phyloP scores from a whole-genome alignment of 352 stramenopile species.

The Thraustochytrium sp. region DNA sequence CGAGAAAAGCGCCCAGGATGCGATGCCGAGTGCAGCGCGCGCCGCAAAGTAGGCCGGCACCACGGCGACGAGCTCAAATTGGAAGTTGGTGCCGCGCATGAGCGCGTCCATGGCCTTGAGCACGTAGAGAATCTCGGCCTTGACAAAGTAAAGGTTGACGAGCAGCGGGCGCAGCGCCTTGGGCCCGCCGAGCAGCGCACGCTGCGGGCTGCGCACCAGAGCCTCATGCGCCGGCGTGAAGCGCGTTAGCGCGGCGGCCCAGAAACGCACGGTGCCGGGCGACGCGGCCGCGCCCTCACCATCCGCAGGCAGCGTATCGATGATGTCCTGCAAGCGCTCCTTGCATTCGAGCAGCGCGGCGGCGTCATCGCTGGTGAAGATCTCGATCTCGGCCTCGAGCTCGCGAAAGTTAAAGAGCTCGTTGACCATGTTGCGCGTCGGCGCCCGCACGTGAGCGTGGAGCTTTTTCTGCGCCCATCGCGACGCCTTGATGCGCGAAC shows the following conservation, averaged over 20 bases:
- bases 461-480: constrained; percentile 8
- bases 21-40: not conserved
- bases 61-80: constrained; percentile 26
- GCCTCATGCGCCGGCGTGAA: not conserved
- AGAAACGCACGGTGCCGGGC: not conserved
- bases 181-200: not conserved
- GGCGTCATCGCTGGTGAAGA: constrained; percentile 21
- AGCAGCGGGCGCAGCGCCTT: not conserved
- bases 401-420: constrained; percentile 34
- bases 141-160: constrained; percentile 38
- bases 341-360: not conserved
- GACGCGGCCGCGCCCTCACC: not conserved
- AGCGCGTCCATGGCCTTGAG: constrained; percentile 33
- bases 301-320: not conserved
- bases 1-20: not conserved
- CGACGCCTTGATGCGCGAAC: not conserved
- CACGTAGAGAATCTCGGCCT: constrained; percentile 35
- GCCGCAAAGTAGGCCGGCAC: not conserved
- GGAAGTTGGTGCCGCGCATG: not conserved
- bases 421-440: constrained; percentile 19
- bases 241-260: not conserved
- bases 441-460: not conserved
- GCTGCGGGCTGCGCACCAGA: not conserved
- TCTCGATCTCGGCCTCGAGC: not conserved
- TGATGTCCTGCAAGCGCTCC: not conserved